A percentile compares a stretch with the other conserved stretches of the same genome.
phyloP scores from a whole-genome alignment of 306 rosid species.

The Lotus japonicus region DNA sequence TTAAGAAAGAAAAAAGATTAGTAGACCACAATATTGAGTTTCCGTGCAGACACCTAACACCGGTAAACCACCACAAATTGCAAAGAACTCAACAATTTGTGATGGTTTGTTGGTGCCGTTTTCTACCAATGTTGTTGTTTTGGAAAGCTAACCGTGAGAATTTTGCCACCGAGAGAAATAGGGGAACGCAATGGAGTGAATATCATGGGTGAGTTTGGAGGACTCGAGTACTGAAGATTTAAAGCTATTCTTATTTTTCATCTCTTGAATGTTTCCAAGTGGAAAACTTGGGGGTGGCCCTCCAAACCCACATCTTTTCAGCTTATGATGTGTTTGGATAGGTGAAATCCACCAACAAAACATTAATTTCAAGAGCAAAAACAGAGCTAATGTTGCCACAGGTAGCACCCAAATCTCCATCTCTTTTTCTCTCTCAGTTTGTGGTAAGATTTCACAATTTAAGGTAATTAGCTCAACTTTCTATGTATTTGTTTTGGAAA shows the following conservation, averaged over 20 bases:
- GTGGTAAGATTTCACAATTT: background rate
- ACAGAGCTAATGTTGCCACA: slow-evolving; percentile 5
- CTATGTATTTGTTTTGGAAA: slow-evolving; percentile 6
- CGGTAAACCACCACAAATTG: too few relatives aligned
- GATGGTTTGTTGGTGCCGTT: too few relatives aligned
- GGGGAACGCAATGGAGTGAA: slow-evolving; percentile 62
- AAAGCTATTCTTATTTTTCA: slow-evolving; percentile 32
- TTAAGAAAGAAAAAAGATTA: too few relatives aligned
- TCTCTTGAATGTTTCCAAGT: slow-evolving; percentile 63
- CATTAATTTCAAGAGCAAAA: slow-evolving; percentile 23
- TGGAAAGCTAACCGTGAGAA: slow-evolving; percentile 61
- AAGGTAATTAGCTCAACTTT: background rate
- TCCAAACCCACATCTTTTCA: slow-evolving; percentile 55
- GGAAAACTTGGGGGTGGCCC: slow-evolving; percentile 83
- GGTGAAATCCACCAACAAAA: slow-evolving; percentile 71
- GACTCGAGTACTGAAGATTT: background rate
- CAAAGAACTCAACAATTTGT: too few relatives aligned
- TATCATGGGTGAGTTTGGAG: slow-evolving; percentile 43
- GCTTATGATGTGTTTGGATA: slow-evolving; percentile 23
- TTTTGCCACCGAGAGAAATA: slow-evolving; percentile 69
- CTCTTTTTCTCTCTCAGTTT: background rate
- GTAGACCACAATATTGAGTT: too few relatives aligned
- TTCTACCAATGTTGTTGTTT: too few relatives aligned
- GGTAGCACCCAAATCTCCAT: slow-evolving; percentile 20
- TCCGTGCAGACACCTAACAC: too few relatives aligned